A percentile compares a stretch with the other conserved stretches of the same genome.
Evolutionary conservation across 1,284 basidiomycete genomes (phyloP).

Genomic region (Ustilago bromivora): DNA sequence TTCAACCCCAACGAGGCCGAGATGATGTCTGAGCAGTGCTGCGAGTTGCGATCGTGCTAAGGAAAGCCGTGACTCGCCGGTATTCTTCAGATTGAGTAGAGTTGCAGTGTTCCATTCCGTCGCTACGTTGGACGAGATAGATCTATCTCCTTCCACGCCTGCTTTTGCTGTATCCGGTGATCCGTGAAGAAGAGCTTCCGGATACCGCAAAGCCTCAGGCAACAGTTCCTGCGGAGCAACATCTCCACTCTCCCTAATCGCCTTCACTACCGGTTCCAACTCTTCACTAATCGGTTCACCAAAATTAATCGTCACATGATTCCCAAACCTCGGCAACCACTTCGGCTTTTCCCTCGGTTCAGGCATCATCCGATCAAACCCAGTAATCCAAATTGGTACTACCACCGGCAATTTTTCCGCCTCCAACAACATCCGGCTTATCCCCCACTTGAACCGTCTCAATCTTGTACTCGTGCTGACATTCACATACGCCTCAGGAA

Average conservation of each 20-base stretch:
- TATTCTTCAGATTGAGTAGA: slow-evolving; percentile 9
- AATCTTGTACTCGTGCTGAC: slow-evolving; percentile 75
- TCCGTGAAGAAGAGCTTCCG: background rate
- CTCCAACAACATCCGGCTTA: slow-evolving; percentile 75
- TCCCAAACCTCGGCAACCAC: slow-evolving; percentile 58
- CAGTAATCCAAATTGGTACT: slow-evolving; percentile 93
- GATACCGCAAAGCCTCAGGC: slow-evolving; percentile 19
- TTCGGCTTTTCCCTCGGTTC: slow-evolving; percentile 60
- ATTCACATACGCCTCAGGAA: slow-evolving; percentile 91
- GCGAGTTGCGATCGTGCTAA: slow-evolving; percentile 43
- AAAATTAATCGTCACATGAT: slow-evolving; percentile 59
- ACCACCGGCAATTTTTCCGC: slow-evolving; percentile 75
- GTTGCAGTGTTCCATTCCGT: slow-evolving; percentile 30
- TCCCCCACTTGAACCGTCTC: slow-evolving; percentile 94
- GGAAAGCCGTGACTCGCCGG: slow-evolving; percentile 2
- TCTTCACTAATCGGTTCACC: slow-evolving; percentile 53
- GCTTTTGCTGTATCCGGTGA: background rate
- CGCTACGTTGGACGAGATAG: slow-evolving; percentile 26
- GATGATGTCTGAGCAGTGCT: slow-evolving; percentile 29
- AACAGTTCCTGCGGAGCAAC: slow-evolving; percentile 31
- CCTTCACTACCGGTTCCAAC: slow-evolving; percentile 32
- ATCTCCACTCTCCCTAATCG: slow-evolving; percentile 12
- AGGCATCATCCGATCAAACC: slow-evolving; percentile 70
- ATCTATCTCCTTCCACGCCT: background rate
- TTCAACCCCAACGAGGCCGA: slow-evolving; percentile 23